These are phyloP conservation scores for Rhodotorula sp. DNA, from an alignment of 1,284 basidiomycete species.

Conservation along the genomic window DNA sequence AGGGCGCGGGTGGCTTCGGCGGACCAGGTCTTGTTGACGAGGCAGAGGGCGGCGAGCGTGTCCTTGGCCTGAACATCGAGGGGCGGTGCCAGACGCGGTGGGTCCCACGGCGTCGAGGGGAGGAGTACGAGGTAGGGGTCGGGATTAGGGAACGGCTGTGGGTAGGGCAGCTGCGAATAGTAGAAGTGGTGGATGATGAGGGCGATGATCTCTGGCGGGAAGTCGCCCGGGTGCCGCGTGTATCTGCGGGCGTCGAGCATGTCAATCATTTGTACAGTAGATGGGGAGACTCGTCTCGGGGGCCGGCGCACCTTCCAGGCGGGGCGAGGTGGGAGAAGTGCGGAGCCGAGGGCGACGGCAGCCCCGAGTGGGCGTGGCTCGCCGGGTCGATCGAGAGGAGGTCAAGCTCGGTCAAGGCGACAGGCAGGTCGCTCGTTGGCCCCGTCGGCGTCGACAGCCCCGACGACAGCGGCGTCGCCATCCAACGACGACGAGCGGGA, in stretches of 20 bases:
- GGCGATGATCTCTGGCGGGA: conserved; percentile 41
- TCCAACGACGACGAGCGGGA: neutral
- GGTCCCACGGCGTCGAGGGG: conserved; percentile 1
- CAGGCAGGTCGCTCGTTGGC: neutral
- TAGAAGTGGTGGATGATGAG: conserved; percentile 41
- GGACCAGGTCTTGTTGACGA: conserved; percentile 34
- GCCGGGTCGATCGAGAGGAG: conserved; percentile 12
- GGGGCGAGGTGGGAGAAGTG: conserved; percentile 1
- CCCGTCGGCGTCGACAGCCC: neutral
- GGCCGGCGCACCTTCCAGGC: neutral
- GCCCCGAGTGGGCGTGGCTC: neutral
- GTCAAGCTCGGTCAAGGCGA: conserved; percentile 9
- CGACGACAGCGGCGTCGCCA: neutral
- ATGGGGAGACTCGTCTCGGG: too few species aligned
- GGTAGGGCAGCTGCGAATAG: conserved; percentile 24
- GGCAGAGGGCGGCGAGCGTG: conserved; percentile 14
- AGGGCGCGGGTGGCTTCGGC: conserved; percentile 35
- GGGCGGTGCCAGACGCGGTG: conserved; percentile 18
- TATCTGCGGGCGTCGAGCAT: neutral
- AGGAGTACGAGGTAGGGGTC: conserved; percentile 38
- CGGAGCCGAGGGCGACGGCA: neutral
- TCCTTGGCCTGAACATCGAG: conserved; percentile 25
- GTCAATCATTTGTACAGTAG: neutral
- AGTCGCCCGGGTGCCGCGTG: conserved; percentile 27
- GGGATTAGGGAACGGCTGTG: conserved; percentile 29